Evolutionary conservation across 2,329 filamentous ascomycete species (phyloP).

Genomic region (Talaromyces sp.): DNA sequence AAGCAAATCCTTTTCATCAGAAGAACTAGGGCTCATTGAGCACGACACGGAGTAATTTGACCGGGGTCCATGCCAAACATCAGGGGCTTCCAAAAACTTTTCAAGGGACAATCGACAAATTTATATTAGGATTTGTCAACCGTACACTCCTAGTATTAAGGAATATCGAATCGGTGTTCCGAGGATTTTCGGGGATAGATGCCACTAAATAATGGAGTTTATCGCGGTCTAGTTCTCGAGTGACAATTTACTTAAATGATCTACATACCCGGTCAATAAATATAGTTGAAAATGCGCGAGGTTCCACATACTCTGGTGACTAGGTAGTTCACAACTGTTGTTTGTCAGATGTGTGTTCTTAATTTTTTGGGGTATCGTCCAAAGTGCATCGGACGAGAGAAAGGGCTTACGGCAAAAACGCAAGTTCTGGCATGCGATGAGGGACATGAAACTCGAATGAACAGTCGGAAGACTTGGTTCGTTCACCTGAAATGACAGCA

Average conservation of each 20-base stretch:
- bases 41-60: constrained; percentile 4
- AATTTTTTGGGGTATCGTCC: not conserved
- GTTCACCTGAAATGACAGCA: not conserved
- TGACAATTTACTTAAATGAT: not conserved
- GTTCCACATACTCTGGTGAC: not conserved
- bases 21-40: not conserved
- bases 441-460: no score
- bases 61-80: not conserved
- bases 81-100: not conserved
- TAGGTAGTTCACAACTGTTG: no score
- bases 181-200: not conserved
- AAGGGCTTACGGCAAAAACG: no score
- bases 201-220: not conserved
- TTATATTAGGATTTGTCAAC: not conserved
- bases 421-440: no score
- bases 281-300: not conserved
- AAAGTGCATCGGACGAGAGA: no score
- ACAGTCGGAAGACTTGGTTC: not conserved
- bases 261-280: not conserved
- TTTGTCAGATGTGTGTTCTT: not conserved
- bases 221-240: not conserved
- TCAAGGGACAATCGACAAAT: not conserved
- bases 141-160: no score
- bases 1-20: no score
- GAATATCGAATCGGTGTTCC: constrained; percentile 4